Evolutionary conservation across 2,329 filamentous ascomycete species (phyloP).

Genomic region (Colletotrichum chrysophilum): DNA sequence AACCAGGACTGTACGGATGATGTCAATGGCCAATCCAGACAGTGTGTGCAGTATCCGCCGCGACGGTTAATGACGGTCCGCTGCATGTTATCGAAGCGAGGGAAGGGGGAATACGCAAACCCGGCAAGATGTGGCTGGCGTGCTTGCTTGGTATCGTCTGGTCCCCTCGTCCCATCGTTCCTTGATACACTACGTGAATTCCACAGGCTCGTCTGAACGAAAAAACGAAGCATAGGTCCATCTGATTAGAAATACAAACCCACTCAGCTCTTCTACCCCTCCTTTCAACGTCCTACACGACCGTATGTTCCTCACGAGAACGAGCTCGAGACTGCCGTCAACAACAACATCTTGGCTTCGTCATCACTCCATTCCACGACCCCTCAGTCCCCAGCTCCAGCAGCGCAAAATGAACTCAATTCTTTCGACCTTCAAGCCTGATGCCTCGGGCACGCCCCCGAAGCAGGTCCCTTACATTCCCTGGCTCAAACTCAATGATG

Average conservation of each 20-base stretch:
- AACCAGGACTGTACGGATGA: not conserved
- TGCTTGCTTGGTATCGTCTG: not conserved
- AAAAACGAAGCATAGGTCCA: not conserved
- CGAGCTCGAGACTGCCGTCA: not conserved
- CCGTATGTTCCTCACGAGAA: not conserved
- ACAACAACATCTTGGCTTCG: not conserved
- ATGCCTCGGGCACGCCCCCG: slow-evolving; percentile 41
- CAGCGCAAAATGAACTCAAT: slow-evolving; percentile 47
- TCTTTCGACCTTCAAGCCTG: slow-evolving; percentile 40
- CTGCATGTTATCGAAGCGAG: not conserved
- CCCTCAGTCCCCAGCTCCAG: not conserved
- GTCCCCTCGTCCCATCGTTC: not conserved
- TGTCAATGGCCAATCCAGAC: not conserved
- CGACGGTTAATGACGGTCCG: not conserved
- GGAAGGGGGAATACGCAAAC: not conserved
- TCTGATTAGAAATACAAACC: slow-evolving; percentile 8
- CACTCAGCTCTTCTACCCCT: not conserved
- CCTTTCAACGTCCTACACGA: not conserved
- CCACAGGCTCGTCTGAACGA: not conserved
- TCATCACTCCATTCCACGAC: not conserved
- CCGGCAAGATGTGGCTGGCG: not conserved
- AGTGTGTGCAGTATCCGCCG: not conserved
- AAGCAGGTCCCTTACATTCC: slow-evolving; percentile 54
- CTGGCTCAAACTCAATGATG: slow-evolving; percentile 74
- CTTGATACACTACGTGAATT: not conserved